Evolutionary conservation across 768 basidiomycete species (phyloP).

Genomic region (Kwoniella dejecticola): DNA sequence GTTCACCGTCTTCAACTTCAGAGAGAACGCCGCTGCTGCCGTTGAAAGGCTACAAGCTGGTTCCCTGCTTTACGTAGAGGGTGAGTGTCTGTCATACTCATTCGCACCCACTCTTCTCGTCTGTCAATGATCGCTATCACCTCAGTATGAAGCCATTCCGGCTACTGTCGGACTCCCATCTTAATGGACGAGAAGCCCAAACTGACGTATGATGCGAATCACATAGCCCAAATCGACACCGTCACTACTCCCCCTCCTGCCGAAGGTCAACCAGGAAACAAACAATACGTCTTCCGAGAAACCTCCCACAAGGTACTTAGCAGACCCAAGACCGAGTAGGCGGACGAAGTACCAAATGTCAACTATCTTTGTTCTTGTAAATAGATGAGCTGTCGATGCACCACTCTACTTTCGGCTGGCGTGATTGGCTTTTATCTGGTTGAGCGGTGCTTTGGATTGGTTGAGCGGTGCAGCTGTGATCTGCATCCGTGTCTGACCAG

Average conservation of each 20-base stretch:
- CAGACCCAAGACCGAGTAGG: conserved; percentile 21
- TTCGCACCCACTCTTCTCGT: not conserved
- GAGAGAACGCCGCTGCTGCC: conserved; percentile 13
- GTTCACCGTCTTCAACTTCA: conserved; percentile 33
- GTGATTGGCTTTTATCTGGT: not conserved
- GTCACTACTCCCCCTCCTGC: conserved; percentile 15
- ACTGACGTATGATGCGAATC: no score
- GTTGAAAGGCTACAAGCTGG: conserved; percentile 24
- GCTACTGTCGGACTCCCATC: no score
- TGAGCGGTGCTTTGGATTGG: no score
- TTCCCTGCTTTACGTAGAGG: conserved; percentile 24
- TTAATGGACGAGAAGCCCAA: no score
- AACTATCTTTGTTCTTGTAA: not conserved
- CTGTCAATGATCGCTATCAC: not conserved
- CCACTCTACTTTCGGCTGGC: not conserved
- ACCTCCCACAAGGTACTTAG: conserved; percentile 21
- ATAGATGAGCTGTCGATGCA: not conserved
- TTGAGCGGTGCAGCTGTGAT: no score
- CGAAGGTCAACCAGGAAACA: conserved; percentile 14
- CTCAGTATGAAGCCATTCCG: no score
- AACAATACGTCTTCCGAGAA: conserved; percentile 25
- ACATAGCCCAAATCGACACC: conserved; percentile 24
- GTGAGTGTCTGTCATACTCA: conserved; percentile 19
- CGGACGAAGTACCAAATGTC: not conserved
- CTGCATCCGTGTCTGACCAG: no score